A percentile compares a stretch with the other conserved stretches of the same genome.
Evolutionary conservation across 352 stramenopile species (phyloP).

Genomic region (Phytophthora chlamydospora): DNA sequence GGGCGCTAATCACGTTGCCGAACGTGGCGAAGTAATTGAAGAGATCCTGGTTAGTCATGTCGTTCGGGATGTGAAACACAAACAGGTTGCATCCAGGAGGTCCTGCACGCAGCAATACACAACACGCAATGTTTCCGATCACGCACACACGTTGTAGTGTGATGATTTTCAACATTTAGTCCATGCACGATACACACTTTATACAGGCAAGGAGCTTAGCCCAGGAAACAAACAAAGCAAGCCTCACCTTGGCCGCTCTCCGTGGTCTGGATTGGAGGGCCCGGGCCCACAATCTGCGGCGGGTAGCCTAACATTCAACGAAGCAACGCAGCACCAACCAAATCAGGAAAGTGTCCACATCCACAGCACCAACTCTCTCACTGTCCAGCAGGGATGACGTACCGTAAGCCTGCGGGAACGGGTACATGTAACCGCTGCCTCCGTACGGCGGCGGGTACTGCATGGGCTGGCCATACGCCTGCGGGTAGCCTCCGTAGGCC

Average conservation of each 20-base stretch:
- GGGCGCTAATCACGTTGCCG: slow-evolving; percentile 95
- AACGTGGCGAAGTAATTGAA: slow-evolving; percentile 96
- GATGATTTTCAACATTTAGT: slow-evolving; percentile 52
- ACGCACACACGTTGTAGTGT: slow-evolving; percentile 48
- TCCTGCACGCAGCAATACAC: slow-evolving; percentile 65
- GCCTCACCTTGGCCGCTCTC: slow-evolving; percentile 85
- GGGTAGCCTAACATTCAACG: slow-evolving; percentile 61
- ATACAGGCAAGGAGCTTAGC: slow-evolving; percentile 27
- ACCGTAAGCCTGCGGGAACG: slow-evolving; percentile 86
- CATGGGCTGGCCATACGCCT: slow-evolving; percentile 81
- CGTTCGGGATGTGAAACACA: slow-evolving; percentile 98
- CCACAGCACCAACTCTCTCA: slow-evolving; percentile 1
- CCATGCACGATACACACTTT: slow-evolving; percentile 44
- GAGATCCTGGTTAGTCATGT: slow-evolving; percentile 97
- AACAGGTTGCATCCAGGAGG: slow-evolving; percentile 97
- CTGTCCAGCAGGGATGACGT: slow-evolving; percentile 4
- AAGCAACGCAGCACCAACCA: slow-evolving; percentile 4
- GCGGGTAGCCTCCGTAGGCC: slow-evolving; percentile 76
- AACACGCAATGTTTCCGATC: slow-evolving; percentile 47
- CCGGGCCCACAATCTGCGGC: slow-evolving; percentile 82
- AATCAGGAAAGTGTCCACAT: slow-evolving; percentile 4
- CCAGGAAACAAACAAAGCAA: slow-evolving; percentile 25
- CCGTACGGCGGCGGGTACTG: slow-evolving; percentile 77
- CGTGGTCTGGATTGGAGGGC: slow-evolving; percentile 88
- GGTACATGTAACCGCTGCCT: slow-evolving; percentile 85